Evolutionary conservation across 2,329 filamentous ascomycete species (phyloP).

Genomic region (Fusarium clavum): DNA sequence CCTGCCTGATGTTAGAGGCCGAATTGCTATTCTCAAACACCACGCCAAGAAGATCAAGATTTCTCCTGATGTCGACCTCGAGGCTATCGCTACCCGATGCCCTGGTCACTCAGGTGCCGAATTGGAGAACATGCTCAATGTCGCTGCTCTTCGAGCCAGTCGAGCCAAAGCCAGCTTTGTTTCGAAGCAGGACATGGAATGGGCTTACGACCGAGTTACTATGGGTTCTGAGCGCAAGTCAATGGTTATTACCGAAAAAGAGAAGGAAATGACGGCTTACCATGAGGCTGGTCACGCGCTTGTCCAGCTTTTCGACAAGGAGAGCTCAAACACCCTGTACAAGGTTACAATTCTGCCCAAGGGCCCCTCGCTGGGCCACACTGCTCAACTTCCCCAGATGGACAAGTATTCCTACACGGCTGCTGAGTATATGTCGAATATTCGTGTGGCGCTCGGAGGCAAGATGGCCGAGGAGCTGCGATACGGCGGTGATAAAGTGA

Average conservation of each 20-base stretch:
- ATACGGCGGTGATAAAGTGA: constrained; percentile 91
- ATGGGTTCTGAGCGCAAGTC: constrained; percentile 95
- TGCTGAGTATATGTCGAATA: constrained; percentile 81
- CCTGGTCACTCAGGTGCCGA: constrained; percentile 95
- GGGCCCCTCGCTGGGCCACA: constrained; percentile 86
- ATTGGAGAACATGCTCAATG: constrained; percentile 95
- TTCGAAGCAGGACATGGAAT: constrained; percentile 85
- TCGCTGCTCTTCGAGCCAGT: constrained; percentile 94
- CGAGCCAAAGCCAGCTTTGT: constrained; percentile 83
- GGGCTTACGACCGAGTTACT: constrained; percentile 97
- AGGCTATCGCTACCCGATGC: constrained; percentile 86
- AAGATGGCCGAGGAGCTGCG: constrained; percentile 92
- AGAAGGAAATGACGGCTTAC: constrained; percentile 95
- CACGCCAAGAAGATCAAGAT: constrained; percentile 93
- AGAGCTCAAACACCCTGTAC: constrained; percentile 82
- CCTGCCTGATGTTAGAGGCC: constrained; percentile 91
- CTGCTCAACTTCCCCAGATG: constrained; percentile 87
- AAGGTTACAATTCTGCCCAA: constrained; percentile 98
- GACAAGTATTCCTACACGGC: constrained; percentile 93
- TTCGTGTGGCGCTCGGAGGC: constrained; percentile 85
- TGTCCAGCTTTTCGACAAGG: constrained; percentile 82
- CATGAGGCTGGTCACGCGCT: constrained; percentile 97
- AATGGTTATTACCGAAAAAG: constrained; percentile 90
- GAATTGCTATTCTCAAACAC: constrained; percentile 91
- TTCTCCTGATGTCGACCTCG: constrained; percentile 81